Evolutionary conservation across 129 eudicot genomes (phyloP).

Genomic region (Pittosporum tobira): DNA sequence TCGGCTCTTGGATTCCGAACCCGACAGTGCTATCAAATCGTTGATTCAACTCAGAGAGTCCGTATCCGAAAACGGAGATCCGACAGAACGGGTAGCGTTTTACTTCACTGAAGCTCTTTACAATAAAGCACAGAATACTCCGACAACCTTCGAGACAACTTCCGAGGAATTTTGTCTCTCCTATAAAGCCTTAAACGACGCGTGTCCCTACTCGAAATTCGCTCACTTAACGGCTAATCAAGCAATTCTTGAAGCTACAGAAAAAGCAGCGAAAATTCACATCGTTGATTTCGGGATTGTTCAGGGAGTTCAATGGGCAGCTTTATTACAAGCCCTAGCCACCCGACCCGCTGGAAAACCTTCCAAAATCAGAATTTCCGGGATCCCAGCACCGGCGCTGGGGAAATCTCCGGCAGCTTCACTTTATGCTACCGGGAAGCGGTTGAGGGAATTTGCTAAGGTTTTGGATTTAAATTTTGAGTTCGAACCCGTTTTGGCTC

Average conservation of each 20-base stretch:
- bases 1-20: conserved; percentile 37
- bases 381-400: conserved; percentile 63
- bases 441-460: conserved; percentile 75
- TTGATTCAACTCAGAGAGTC: conserved; percentile 47
- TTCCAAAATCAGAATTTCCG: conserved; percentile 57
- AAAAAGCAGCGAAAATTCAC: conserved; percentile 49
- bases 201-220: conserved; percentile 78
- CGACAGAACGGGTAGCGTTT: conserved; percentile 61
- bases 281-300: conserved; percentile 87
- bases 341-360: conserved; percentile 93
- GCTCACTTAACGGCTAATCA: conserved; percentile 95
- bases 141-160: conserved; percentile 33
- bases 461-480: conserved; percentile 72
- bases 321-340: conserved; percentile 78
- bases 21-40: conserved; percentile 28
- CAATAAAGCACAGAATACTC: conserved; percentile 13
- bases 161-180: conserved; percentile 59
- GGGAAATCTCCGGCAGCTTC: conserved; percentile 55
- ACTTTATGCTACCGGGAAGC: conserved; percentile 80
- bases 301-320: conserved; percentile 98
- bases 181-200: conserved; percentile 80
- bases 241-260: conserved; percentile 88
- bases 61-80: conserved; percentile 51
- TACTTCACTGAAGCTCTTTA: conserved; percentile 72
- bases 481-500: conserved; percentile 57